Percentiles rank a stretch among this genome's conserved stretches.
phyloP scores from a whole-genome alignment of 768 basidiomycete species.

The Mycena polygramma region DNA sequence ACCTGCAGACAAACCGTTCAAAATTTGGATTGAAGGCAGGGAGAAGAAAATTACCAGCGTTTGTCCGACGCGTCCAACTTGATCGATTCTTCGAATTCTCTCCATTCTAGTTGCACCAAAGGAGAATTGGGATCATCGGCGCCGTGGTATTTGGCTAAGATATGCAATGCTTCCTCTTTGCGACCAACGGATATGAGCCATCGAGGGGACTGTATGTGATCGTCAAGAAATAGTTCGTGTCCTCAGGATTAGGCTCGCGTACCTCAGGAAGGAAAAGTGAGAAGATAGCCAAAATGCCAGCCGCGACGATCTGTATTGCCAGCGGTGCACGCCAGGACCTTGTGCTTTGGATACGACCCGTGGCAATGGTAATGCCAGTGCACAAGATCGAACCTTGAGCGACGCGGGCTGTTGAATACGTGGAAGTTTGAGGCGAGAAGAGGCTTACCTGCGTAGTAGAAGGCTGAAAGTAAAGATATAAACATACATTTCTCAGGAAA shows the following conservation, averaged over 20 bases:
- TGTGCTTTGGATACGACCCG: constrained; percentile 50
- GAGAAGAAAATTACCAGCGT: constrained; percentile 48
- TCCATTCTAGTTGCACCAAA: constrained; percentile 52
- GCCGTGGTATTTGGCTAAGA: constrained; percentile 49
- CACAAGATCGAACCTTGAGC: constrained; percentile 30
- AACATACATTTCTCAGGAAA: not conserved
- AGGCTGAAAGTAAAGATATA: constrained; percentile 45
- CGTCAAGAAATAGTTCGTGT: not conserved
- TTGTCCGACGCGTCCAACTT: constrained; percentile 55
- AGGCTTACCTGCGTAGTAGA: constrained; percentile 56
- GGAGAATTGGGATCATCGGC: constrained; percentile 51
- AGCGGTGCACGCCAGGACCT: constrained; percentile 65
- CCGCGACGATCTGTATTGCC: constrained; percentile 64
- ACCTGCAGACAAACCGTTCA: constrained; percentile 28
- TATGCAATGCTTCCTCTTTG: constrained; percentile 47
- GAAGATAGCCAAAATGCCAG: constrained; percentile 48
- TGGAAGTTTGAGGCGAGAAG: not conserved
- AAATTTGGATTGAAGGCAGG: not conserved
- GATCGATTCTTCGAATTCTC: constrained; percentile 55
- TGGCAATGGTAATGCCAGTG: constrained; percentile 60
- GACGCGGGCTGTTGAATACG: not conserved
- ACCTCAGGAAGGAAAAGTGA: constrained; percentile 48
- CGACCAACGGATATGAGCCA: constrained; percentile 54
- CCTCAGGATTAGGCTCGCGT: not conserved
- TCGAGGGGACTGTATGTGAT: constrained; percentile 43